phyloP scores from a whole-genome alignment of 2,329 filamentous ascomycete species.

The Arachnopeziza araneosa region DNA sequence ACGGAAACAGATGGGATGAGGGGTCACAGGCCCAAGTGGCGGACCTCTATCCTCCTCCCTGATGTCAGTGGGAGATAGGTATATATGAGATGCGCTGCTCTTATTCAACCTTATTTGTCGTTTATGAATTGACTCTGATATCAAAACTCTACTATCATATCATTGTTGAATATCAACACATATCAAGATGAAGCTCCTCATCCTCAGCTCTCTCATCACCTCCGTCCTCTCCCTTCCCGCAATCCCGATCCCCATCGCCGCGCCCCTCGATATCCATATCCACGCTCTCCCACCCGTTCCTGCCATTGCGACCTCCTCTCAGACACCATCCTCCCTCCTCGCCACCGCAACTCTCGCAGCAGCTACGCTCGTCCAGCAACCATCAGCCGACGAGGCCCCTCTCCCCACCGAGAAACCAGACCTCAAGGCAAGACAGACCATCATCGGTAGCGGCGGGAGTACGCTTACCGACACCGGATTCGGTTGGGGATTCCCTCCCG shows the following conservation, averaged over 20 bases:
- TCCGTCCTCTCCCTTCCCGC: background rate
- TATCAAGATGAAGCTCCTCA: background rate
- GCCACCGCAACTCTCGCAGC: no score
- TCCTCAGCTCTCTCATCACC: background rate
- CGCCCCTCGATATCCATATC: background rate
- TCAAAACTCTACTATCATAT: background rate
- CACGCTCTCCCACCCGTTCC: background rate
- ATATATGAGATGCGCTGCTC: background rate
- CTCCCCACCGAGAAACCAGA: background rate
- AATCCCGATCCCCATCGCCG: background rate
- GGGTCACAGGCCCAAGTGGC: background rate
- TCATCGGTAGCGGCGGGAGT: background rate
- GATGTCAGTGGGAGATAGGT: background rate
- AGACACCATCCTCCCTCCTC: background rate
- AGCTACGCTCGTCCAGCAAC: no score
- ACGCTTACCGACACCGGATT: background rate
- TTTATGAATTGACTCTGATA: background rate
- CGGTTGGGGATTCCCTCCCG: background rate
- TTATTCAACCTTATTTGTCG: background rate
- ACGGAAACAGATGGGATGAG: background rate
- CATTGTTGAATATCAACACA: background rate
- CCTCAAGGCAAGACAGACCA: background rate
- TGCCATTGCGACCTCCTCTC: no score
- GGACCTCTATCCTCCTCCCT: background rate
- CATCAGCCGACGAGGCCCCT: background rate